phyloP scores from a whole-genome alignment of 352 stramenopile species.

The Blastocystis sp. region DNA sequence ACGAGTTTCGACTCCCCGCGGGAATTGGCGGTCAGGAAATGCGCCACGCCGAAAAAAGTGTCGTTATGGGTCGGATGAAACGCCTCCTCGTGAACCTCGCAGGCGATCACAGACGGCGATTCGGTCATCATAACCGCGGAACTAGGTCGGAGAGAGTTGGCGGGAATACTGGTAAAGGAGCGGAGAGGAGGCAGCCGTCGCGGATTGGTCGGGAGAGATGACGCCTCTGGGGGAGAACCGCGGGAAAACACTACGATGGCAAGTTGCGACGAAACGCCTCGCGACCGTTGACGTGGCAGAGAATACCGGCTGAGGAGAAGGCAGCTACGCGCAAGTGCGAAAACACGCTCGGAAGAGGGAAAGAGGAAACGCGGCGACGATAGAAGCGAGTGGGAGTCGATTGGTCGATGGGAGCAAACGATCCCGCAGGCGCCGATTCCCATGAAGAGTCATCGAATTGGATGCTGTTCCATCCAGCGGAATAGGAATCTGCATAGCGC shows the following conservation, averaged over 20 bases:
- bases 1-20: neutral
- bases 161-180: neutral
- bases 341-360: neutral
- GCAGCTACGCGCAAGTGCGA: neutral
- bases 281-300: slow-evolving; percentile 35
- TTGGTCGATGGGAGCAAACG: neutral
- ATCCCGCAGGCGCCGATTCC: neutral
- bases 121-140: neutral
- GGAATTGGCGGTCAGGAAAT: neutral
- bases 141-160: neutral
- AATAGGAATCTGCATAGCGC: neutral
- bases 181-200: neutral
- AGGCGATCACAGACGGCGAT: neutral
- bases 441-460: slow-evolving; percentile 13
- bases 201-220: neutral
- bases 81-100: neutral
- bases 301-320: neutral
- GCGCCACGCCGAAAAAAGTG: neutral
- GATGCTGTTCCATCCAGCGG: neutral
- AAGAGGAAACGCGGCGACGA: neutral
- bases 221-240: neutral
- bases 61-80: neutral
- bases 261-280: slow-evolving; percentile 42
- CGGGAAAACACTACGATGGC: neutral
- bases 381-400: slow-evolving; percentile 18